Evolutionary conservation across 2,329 filamentous ascomycete genomes (phyloP).

Genomic region (Ophiocordyceps sinensis): DNA sequence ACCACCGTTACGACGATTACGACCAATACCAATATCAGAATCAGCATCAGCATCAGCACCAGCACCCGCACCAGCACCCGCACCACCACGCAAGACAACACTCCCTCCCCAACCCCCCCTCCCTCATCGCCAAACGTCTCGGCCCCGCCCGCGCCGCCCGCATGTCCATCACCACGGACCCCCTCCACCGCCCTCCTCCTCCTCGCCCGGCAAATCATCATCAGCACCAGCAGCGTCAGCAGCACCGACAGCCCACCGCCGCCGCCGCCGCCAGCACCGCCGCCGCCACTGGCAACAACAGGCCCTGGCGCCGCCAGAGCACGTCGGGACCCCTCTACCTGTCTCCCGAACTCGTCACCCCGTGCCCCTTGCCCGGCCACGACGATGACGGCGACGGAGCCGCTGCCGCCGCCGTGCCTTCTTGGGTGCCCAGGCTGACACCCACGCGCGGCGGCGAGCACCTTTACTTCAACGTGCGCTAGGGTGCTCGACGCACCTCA

Average conservation of each 20-base stretch:
- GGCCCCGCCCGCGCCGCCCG: conserved; percentile 33
- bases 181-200: neutral
- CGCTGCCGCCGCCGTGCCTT: neutral
- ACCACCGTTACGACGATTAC: neutral
- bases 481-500: neutral
- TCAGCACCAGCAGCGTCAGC: neutral
- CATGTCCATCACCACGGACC: conserved; percentile 20
- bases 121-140: conserved; percentile 37
- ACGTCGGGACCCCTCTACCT: neutral
- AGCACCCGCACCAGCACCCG: conserved; percentile 2
- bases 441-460: conserved; percentile 53
- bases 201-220: neutral
- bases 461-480: conserved; percentile 41
- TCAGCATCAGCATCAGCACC: conserved; percentile 4
- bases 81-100: neutral
- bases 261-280: no score
- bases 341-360: conserved; percentile 1
- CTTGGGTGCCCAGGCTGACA: conserved; percentile 43
- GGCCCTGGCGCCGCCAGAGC: neutral
- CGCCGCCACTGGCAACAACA: no score
- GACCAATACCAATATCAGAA: conserved; percentile 6
- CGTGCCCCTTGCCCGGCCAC: conserved; percentile 4
- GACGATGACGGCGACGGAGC: conserved; percentile 6
- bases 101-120: neutral
- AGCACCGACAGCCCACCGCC: no score